A percentile compares a stretch with the other conserved stretches of the same genome.
phyloP scores from a whole-genome alignment of 768 basidiomycete genomes.

The Russula sp. region DNA sequence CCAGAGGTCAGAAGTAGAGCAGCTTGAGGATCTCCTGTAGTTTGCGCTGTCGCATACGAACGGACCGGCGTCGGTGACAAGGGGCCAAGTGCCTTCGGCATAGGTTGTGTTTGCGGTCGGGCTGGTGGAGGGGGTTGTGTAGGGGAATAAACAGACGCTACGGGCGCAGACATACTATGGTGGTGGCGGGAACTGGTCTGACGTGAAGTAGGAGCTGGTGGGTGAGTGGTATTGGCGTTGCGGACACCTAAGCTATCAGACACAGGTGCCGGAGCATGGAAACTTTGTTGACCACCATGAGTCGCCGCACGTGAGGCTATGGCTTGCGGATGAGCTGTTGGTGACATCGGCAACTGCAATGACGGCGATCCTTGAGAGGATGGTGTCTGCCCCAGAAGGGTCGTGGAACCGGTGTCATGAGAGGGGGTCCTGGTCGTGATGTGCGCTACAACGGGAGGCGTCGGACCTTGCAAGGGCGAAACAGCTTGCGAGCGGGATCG shows the following conservation, averaged over 20 bases:
- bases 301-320: not conserved
- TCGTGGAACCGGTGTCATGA: constrained; percentile 25
- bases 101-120: constrained; percentile 20
- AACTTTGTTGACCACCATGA: constrained; percentile 4
- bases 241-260: constrained; percentile 3
- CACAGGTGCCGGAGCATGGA: not conserved
- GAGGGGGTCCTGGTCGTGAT: constrained; percentile 21
- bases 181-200: constrained; percentile 20
- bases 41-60: constrained; percentile 14
- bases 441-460: constrained; percentile 10
- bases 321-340: constrained; percentile 14
- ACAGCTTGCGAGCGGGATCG: constrained; percentile 19
- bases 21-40: constrained; percentile 3
- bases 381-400: constrained; percentile 22
- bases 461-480: constrained; percentile 10
- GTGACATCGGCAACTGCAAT: constrained; percentile 13
- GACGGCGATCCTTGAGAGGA: constrained; percentile 22
- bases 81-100: constrained; percentile 1
- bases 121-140: constrained; percentile 1
- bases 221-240: not conserved
- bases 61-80: constrained; percentile 20
- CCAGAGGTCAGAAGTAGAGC: constrained; percentile 8
- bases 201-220: not conserved
- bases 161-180: constrained; percentile 16
- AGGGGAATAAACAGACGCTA: constrained; percentile 9